Evolutionary conservation across 805 yeast species (phyloP).

Genomic region (Saturnispora sanitii): DNA sequence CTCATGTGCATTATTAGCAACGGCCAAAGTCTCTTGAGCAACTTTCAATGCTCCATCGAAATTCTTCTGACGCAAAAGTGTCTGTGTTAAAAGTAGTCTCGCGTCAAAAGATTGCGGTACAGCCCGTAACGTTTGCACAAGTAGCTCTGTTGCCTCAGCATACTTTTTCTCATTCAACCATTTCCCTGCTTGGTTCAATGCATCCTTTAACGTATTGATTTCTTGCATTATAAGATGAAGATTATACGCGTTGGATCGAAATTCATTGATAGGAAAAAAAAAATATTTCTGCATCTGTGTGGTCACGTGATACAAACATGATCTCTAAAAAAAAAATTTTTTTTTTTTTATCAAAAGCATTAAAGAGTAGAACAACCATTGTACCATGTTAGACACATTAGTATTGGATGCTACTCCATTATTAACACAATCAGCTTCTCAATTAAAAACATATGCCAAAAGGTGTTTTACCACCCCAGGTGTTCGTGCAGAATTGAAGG

Average conservation of each 20-base stretch:
- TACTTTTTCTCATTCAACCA: slow-evolving; percentile 28
- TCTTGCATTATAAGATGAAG: background rate
- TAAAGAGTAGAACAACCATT: background rate
- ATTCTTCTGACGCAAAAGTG: slow-evolving; percentile 37
- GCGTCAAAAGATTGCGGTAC: slow-evolving; percentile 39
- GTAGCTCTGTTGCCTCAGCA: slow-evolving; percentile 33
- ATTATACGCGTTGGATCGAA: background rate
- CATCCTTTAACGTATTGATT: slow-evolving; percentile 15
- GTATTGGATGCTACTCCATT: slow-evolving; percentile 94
- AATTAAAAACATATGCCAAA: slow-evolving; percentile 59
- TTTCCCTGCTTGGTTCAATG: slow-evolving; percentile 27
- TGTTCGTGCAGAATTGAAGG: slow-evolving; percentile 76
- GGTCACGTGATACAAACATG: no score
- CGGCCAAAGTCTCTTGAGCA: slow-evolving; percentile 31
- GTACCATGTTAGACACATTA: slow-evolving; percentile 38
- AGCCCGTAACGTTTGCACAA: slow-evolving; percentile 32
- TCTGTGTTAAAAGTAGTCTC: slow-evolving; percentile 38
- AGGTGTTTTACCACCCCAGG: slow-evolving; percentile 87
- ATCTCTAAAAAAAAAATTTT: no score
- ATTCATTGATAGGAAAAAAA: background rate
- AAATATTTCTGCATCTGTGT: background rate
- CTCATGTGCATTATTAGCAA: slow-evolving; percentile 41
- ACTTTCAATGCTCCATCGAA: slow-evolving; percentile 40
- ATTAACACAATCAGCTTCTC: slow-evolving; percentile 72
- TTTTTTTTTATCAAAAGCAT: background rate